Evolutionary conservation across 768 basidiomycete genomes (phyloP), one percentile per base, ranked within the genome.

Genomic region (Termitomyces titanicus): DNA sequence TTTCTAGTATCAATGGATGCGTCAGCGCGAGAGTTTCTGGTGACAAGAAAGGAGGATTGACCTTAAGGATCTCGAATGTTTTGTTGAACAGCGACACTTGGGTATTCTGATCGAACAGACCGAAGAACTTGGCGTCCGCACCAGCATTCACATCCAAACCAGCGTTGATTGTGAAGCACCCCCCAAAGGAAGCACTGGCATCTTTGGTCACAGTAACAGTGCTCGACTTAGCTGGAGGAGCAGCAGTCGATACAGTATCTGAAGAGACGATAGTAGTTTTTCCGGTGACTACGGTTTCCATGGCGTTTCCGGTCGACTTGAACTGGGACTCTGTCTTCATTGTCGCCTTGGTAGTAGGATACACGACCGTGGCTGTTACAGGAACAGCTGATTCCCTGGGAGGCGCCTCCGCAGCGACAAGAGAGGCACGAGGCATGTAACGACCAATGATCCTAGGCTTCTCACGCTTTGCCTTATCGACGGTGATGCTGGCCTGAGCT

Each of bases 11-110:
- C 9, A 37, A 18, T 29, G 29, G 5, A 29, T 29, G 5, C 3
- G 22, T 58, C 29, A 53, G 35, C 31, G 13, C 22, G 10, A 29
- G 12, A 29, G 15, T 31, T 27, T 29, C n/a, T 9, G 8, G 51
- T 34, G 15, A 33, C 33, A 15, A 42, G 9, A 10, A 47, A 20
- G n/a, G 43, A 59, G 58, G 33, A 22, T 13, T 8, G 34, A 69
- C 71, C 66, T 72, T 63, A 63, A 71, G 64, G 35, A 74, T 52
- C 24, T 70, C 62, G 37, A 71, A 72, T 27, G 69, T 60, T 51
- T 68, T 69, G 51, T 44, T 64, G 59, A 72, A 71, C 37, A 75
- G 62, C 8, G 65, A 51, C 7, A 67, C 55, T 45, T 58, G 48
- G 12, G 60, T 66, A 25, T 51, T 58, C 7, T 53, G 46, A 35